A percentile compares a stretch with the other conserved stretches of the same genome.
Conservation (phyloP, 176 grass and related monocot genomes). For the Avena atlantica region DNA sequence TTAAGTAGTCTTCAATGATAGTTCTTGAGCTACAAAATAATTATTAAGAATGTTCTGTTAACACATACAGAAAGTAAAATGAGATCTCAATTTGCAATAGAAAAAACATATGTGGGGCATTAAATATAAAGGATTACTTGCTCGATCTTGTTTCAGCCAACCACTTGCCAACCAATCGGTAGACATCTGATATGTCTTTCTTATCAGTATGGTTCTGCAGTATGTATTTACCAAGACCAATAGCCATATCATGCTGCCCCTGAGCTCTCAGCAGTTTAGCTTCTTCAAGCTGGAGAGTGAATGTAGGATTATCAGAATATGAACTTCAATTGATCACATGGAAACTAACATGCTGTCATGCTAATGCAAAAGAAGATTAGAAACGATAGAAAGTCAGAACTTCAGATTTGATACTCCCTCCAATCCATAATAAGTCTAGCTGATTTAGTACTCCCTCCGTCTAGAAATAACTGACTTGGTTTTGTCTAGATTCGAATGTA, state of each 20-base stretch:
- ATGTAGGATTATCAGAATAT: conserved; percentile 33
- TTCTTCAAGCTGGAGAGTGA: conserved; percentile 71
- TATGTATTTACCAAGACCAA: conserved; percentile 84
- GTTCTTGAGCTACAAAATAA: conserved; percentile 75
- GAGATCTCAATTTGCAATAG: not conserved
- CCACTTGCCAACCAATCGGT: conserved; percentile 92
- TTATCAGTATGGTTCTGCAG: conserved; percentile 68
- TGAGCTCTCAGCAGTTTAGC: conserved; percentile 94
- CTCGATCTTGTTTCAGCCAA: conserved; percentile 97
- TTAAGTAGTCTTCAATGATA: conserved; percentile 91
- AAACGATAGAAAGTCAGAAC: not conserved
- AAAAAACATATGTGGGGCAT: conserved; percentile 16
- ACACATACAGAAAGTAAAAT: conserved; percentile 21
- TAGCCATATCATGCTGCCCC: conserved; percentile 91
- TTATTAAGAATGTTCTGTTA: conserved; percentile 25
- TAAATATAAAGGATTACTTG: conserved; percentile 66
- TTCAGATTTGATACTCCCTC: not conserved
- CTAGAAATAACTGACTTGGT: no score
- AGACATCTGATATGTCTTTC: conserved; percentile 78
- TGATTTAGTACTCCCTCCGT: no score
- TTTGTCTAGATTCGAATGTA: no score
- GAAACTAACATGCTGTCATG: conserved; percentile 35
- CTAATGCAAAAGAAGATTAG: not conserved
- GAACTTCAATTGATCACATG: conserved; percentile 37
- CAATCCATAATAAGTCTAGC: no score